Evolutionary conservation across 2,329 filamentous ascomycete species (phyloP).

Genomic region (Camillea tinctor): DNA sequence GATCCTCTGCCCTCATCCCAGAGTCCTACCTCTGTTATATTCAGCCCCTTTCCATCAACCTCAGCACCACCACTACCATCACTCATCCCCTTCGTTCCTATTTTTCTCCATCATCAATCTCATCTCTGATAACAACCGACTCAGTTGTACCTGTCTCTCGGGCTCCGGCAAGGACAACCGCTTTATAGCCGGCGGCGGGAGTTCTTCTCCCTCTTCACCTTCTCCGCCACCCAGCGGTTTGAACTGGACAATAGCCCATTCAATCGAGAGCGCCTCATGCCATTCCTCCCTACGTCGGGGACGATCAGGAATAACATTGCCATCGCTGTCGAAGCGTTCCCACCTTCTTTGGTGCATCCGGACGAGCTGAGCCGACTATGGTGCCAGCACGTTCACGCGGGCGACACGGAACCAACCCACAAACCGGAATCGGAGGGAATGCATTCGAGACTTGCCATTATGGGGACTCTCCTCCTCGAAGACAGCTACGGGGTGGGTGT

Average conservation of each 20-base stretch:
- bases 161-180: constrained; percentile 6
- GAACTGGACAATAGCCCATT: constrained; percentile 31
- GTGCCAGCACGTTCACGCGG: constrained; percentile 25
- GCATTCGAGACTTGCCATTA: not conserved
- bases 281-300: constrained; percentile 10
- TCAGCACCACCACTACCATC: not conserved
- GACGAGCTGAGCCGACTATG: constrained; percentile 24
- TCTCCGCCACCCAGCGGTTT: constrained; percentile 10
- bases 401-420: constrained; percentile 26
- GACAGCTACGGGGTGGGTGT: constrained; percentile 18
- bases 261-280: constrained; percentile 8
- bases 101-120: constrained; percentile 1
- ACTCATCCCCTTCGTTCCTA: too few relatives aligned
- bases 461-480: constrained; percentile 19
- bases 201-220: constrained; percentile 7
- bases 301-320: constrained; percentile 8
- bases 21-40: too few relatives aligned
- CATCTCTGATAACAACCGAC: constrained; percentile 19
- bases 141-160: constrained; percentile 6
- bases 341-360: constrained; percentile 29
- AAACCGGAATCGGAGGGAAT: constrained; percentile 18
- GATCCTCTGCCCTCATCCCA: too few relatives aligned
- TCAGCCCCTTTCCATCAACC: too few relatives aligned
- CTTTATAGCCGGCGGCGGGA: constrained; percentile 21
- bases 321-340: constrained; percentile 23